phyloP scores from a whole-genome alignment of 2,329 filamentous ascomycete species.

The Pseudocercospora eumusae region DNA sequence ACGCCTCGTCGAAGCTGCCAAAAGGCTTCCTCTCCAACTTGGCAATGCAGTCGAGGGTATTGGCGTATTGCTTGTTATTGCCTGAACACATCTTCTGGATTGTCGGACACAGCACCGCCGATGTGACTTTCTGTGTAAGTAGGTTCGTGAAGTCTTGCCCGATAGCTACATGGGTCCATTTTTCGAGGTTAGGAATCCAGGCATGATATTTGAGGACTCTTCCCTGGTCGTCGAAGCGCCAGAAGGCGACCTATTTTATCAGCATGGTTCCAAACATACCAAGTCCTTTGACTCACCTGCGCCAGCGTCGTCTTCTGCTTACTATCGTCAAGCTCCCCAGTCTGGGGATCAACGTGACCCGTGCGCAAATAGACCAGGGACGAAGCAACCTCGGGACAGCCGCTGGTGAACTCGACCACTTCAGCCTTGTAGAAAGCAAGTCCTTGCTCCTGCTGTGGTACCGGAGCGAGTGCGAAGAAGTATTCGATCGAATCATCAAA shows the following conservation, averaged over 20 bases:
- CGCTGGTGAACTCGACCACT: constrained; percentile 31
- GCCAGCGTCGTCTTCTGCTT: constrained; percentile 22
- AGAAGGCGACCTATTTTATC: constrained; percentile 45
- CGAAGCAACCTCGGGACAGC: constrained; percentile 30
- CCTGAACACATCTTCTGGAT: constrained; percentile 44
- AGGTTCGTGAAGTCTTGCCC: constrained; percentile 31
- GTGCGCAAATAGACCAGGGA: constrained; percentile 31
- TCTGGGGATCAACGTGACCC: constrained; percentile 16
- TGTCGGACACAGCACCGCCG: constrained; percentile 32
- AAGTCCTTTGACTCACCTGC: constrained; percentile 11
- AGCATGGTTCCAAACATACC: not conserved
- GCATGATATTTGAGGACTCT: constrained; percentile 50
- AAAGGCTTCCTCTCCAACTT: constrained; percentile 41
- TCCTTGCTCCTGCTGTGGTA: constrained; percentile 33
- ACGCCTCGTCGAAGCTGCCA: constrained; percentile 47
- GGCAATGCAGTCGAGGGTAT: constrained; percentile 38
- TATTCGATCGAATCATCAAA: constrained; percentile 50
- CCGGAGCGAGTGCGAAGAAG: constrained; percentile 48
- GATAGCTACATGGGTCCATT: constrained; percentile 40
- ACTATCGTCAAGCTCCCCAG: constrained; percentile 18
- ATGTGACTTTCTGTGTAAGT: constrained; percentile 36
- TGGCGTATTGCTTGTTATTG: constrained; percentile 43
- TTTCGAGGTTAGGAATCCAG: constrained; percentile 48
- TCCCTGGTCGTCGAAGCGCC: constrained; percentile 50
- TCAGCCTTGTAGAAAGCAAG: constrained; percentile 31